Conservation (phyloP, 306 rosid genomes). For the Hippophae rhamnoides region DNA sequence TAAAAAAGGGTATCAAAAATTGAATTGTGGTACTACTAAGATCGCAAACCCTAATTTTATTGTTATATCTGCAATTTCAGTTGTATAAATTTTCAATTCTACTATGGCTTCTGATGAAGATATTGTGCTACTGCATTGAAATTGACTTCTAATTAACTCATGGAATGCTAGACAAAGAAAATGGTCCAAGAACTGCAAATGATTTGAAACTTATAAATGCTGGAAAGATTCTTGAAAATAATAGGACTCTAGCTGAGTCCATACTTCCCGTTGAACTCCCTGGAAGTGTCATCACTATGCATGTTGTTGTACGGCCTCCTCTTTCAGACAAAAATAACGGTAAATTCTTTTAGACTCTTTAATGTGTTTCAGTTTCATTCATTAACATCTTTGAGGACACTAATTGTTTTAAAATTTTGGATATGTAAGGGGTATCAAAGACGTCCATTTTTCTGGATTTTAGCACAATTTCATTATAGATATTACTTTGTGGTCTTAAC, state of each 20-base stretch:
- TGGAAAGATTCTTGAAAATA: slow-evolving; percentile 36
- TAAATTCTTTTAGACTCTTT: neutral
- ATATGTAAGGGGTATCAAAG: too few relatives aligned
- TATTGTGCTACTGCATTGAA: neutral
- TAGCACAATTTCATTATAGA: too few relatives aligned
- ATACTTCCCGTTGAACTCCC: slow-evolving; percentile 30
- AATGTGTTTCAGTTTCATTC: too few relatives aligned
- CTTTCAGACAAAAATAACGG: slow-evolving; percentile 28
- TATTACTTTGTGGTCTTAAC: too few relatives aligned
- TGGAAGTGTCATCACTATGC: slow-evolving; percentile 37
- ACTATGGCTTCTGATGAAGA: slow-evolving; percentile 4
- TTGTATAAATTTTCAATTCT: neutral
- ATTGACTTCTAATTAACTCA: slow-evolving; percentile 7
- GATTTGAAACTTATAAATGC: slow-evolving; percentile 42
- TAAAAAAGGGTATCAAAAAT: too few relatives aligned
- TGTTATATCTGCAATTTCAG: too few relatives aligned
- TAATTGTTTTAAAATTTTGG: too few relatives aligned
- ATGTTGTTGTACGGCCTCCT: slow-evolving; percentile 38
- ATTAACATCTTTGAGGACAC: too few relatives aligned
- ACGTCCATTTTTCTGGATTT: too few relatives aligned
- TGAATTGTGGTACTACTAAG: too few relatives aligned
- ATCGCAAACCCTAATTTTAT: too few relatives aligned
- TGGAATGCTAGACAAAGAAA: slow-evolving; percentile 24
- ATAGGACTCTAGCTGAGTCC: slow-evolving; percentile 35
- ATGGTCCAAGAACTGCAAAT: slow-evolving; percentile 26